Percentiles rank a stretch among this genome's conserved stretches.
phyloP scores from a whole-genome alignment of 2,329 filamentous ascomycete species.

The Periconia sp. region DNA sequence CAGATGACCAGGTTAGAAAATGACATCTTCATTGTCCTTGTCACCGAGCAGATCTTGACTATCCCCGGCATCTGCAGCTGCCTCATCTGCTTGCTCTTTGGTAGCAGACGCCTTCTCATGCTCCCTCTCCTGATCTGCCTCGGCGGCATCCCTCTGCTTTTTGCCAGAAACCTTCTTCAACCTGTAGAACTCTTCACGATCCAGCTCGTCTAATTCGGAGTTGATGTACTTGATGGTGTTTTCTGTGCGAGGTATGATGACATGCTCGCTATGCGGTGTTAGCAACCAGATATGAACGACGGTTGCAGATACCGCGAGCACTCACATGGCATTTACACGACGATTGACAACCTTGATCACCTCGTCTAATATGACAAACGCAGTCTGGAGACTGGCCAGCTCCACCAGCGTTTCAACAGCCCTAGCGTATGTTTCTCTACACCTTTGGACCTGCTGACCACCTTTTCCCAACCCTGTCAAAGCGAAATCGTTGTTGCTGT shows the following conservation, averaged over 20 bases:
- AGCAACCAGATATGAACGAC: slow-evolving; percentile 9
- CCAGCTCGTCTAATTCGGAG: slow-evolving; percentile 94
- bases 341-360: slow-evolving; percentile 99
- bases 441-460: slow-evolving; percentile 93
- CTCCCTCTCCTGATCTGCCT: slow-evolving; percentile 46
- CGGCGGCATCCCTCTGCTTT: slow-evolving; percentile 57
- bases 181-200: slow-evolving; percentile 96
- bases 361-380: slow-evolving; percentile 96
- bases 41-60: slow-evolving; percentile 70
- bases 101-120: slow-evolving; percentile 37
- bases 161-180: slow-evolving; percentile 88
- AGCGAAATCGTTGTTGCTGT: slow-evolving; percentile 93
- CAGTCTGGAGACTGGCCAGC: slow-evolving; percentile 92
- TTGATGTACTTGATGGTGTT: slow-evolving; percentile 99
- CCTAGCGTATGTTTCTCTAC: slow-evolving; percentile 91
- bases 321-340: slow-evolving; percentile 93
- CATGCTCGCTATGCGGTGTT: slow-evolving; percentile 65
- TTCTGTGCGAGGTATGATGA: slow-evolving; percentile 96
- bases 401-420: slow-evolving; percentile 96
- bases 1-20: slow-evolving; percentile 61
- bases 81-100: slow-evolving; percentile 8
- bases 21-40: slow-evolving; percentile 80
- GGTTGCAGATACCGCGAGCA: slow-evolving; percentile 18
- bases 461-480: slow-evolving; percentile 95
- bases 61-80: slow-evolving; percentile 40